Percentiles rank a stretch among this genome's conserved stretches.
Conservation (phyloP, 768 basidiomycete genomes). For the Ramaria sp. region DNA sequence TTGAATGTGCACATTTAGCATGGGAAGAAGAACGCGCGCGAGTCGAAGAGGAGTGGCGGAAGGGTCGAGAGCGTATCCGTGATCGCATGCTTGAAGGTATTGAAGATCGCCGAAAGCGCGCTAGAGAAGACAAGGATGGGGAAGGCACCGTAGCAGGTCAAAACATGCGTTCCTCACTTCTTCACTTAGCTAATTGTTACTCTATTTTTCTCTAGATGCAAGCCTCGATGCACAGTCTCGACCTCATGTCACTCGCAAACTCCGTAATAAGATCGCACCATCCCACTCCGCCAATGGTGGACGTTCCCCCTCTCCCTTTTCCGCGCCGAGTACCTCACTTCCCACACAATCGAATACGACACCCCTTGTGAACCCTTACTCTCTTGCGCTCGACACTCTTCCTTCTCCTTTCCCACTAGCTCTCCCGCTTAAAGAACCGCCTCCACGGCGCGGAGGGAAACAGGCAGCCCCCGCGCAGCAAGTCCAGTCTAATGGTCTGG, state of each 20-base stretch:
- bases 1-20: constrained; percentile 55
- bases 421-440: constrained; percentile 26
- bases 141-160: constrained; percentile 66
- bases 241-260: constrained; percentile 73
- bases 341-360: constrained; percentile 59
- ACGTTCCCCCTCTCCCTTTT: constrained; percentile 66
- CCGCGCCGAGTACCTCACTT: constrained; percentile 29
- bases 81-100: constrained; percentile 76
- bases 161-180: constrained; percentile 14
- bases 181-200: constrained; percentile 1
- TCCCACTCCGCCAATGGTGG: constrained; percentile 22
- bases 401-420: constrained; percentile 77
- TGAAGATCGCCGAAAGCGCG: constrained; percentile 67
- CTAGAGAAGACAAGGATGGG: constrained; percentile 82
- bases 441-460: constrained; percentile 14
- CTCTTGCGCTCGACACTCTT: constrained; percentile 76
- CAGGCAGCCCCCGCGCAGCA: constrained; percentile 19
- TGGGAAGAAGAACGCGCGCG: constrained; percentile 70
- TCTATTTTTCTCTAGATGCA: constrained; percentile 43
- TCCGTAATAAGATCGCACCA: constrained; percentile 55
- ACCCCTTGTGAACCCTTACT: constrained; percentile 51
- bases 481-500: constrained; percentile 26
- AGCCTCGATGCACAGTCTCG: constrained; percentile 67
- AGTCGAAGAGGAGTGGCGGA: constrained; percentile 76
- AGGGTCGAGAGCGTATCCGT: constrained; percentile 62